A percentile compares a stretch with the other conserved stretches of the same genome.
Evolutionary conservation across 768 basidiomycete species (phyloP).

Genomic region (Pulveroboletus sp.): DNA sequence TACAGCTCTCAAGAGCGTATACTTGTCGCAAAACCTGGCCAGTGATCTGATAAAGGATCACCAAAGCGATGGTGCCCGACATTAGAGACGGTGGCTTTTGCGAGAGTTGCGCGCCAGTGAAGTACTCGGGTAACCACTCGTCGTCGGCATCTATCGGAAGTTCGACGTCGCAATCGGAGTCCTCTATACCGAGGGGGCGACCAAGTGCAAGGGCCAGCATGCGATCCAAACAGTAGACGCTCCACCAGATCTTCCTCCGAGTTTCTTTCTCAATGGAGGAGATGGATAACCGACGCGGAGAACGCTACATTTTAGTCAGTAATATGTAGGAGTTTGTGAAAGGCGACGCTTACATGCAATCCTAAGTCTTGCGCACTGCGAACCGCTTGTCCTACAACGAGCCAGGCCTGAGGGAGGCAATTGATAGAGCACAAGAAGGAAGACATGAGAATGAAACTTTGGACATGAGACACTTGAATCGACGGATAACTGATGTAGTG

Average conservation of each 20-base stretch:
- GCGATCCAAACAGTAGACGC: slow-evolving; percentile 83
- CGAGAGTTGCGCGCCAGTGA: slow-evolving; percentile 55
- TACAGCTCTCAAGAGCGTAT: slow-evolving; percentile 75
- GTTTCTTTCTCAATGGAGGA: slow-evolving; percentile 83
- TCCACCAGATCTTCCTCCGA: slow-evolving; percentile 91
- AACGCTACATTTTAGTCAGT: slow-evolving; percentile 52
- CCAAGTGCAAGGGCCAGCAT: slow-evolving; percentile 91
- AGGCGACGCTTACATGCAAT: slow-evolving; percentile 67
- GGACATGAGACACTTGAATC: slow-evolving; percentile 82
- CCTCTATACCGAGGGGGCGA: slow-evolving; percentile 83
- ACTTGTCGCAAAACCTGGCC: slow-evolving; percentile 80
- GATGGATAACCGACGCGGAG: slow-evolving; percentile 68
- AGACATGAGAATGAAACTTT: slow-evolving; percentile 84
- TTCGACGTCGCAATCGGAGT: slow-evolving; percentile 88
- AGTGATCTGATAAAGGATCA: slow-evolving; percentile 77
- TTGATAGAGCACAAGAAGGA: slow-evolving; percentile 91
- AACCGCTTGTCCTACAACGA: slow-evolving; percentile 86
- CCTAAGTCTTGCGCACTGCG: slow-evolving; percentile 89
- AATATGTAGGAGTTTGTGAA: slow-evolving; percentile 3
- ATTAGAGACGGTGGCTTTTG: slow-evolving; percentile 65
- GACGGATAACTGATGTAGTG: slow-evolving; percentile 91
- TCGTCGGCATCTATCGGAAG: slow-evolving; percentile 82
- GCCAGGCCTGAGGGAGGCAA: slow-evolving; percentile 92
- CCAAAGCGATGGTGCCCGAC: slow-evolving; percentile 75
- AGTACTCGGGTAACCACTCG: slow-evolving; percentile 68